phyloP scores from a whole-genome alignment of 192 early-diverging fungal genomes.

The Coemansia sp. region DNA sequence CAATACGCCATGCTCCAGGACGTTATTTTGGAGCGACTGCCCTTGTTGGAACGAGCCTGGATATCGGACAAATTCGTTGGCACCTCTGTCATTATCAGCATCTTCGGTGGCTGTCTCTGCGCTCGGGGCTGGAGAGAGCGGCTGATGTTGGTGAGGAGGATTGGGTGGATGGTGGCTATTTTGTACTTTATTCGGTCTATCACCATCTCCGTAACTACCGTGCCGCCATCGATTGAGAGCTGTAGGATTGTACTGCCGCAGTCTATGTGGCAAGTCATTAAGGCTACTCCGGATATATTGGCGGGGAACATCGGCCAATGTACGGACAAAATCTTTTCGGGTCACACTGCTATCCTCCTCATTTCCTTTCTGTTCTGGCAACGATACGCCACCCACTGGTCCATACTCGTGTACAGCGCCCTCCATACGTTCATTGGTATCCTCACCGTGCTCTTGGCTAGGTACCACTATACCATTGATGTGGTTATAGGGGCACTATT shows the following conservation, averaged over 20 bases:
- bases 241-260: constrained; percentile 47
- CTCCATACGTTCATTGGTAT: constrained; percentile 46
- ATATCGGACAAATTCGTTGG: constrained; percentile 58
- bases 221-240: constrained; percentile 51
- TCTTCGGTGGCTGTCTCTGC: constrained; percentile 41
- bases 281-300: constrained; percentile 49
- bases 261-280: constrained; percentile 47
- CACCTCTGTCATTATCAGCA: constrained; percentile 42
- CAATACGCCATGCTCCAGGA: constrained; percentile 42
- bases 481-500: constrained; percentile 59
- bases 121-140: constrained; percentile 55
- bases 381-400: constrained; percentile 53
- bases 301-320: constrained; percentile 55
- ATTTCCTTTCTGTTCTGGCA: constrained; percentile 58
- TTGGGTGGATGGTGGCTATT: constrained; percentile 55
- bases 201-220: constrained; percentile 57
- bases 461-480: constrained; percentile 64
- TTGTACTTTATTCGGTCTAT: constrained; percentile 59
- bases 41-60: constrained; percentile 41
- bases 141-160: constrained; percentile 55
- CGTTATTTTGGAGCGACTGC: constrained; percentile 53
- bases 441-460: constrained; percentile 54
- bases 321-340: constrained; percentile 66
- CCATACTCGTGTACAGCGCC: constrained; percentile 40
- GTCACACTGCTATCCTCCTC: constrained; percentile 59